phyloP scores from a whole-genome alignment of 1,284 basidiomycete genomes.

The Ustilago tritici region DNA sequence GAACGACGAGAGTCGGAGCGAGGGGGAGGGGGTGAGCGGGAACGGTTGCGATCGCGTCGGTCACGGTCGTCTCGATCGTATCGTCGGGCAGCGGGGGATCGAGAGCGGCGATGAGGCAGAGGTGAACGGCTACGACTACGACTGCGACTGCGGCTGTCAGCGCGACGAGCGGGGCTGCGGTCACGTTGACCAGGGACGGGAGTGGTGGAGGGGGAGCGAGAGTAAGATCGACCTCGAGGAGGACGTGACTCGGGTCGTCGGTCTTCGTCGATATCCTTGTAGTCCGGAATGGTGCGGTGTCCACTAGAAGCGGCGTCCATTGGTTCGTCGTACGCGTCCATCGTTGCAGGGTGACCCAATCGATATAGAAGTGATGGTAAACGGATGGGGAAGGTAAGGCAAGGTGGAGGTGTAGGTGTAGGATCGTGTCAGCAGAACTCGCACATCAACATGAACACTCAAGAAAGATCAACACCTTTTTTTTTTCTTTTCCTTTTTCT shows the following conservation, averaged over 20 bases:
- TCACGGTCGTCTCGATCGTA: constrained; percentile 35
- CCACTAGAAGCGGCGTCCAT: constrained; percentile 20
- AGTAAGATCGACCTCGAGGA: constrained; percentile 46
- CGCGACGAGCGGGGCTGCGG: constrained; percentile 16
- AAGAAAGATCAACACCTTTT: constrained; percentile 24
- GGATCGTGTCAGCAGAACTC: constrained; percentile 10
- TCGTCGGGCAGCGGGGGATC: constrained; percentile 38
- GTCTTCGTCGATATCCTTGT: constrained; percentile 49
- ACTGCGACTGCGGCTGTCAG: constrained; percentile 19
- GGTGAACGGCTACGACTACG: constrained; percentile 30
- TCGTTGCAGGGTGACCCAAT: constrained; percentile 6
- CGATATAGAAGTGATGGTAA: neutral
- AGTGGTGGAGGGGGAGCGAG: constrained; percentile 46
- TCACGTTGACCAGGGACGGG: constrained; percentile 37
- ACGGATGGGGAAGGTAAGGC: too few species aligned
- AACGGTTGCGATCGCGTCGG: constrained; percentile 35
- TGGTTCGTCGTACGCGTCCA: constrained; percentile 11
- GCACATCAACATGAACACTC: neutral
- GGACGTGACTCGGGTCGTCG: constrained; percentile 30
- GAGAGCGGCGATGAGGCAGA: constrained; percentile 34
- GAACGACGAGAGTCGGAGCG: constrained; percentile 42
- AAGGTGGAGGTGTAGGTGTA: neutral
- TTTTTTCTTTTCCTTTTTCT: neutral
- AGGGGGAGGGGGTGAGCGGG: constrained; percentile 32
- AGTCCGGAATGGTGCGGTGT: constrained; percentile 33